Evolutionary conservation across 768 basidiomycete species (phyloP).

Genomic region (Tubosaeta sp.): DNA sequence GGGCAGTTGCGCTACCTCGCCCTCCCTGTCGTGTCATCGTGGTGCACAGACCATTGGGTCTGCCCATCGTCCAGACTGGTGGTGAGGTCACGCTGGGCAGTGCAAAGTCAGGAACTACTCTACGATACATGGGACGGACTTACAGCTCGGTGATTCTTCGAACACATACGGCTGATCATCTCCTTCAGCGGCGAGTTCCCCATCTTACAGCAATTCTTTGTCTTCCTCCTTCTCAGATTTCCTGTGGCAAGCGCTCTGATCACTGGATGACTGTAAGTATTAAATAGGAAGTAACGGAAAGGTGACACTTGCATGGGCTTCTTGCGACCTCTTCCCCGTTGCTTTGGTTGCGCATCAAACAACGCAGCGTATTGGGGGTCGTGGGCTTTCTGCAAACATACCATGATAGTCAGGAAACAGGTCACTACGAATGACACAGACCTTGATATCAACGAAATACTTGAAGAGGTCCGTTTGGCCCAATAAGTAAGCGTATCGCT

Average conservation of each 20-base stretch:
- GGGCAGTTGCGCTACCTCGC: no score
- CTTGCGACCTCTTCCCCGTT: conserved; percentile 81
- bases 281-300: neutral
- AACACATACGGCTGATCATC: conserved; percentile 92
- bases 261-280: conserved; percentile 40
- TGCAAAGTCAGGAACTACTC: conserved; percentile 3
- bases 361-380: conserved; percentile 92
- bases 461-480: conserved; percentile 98
- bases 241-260: conserved; percentile 75
- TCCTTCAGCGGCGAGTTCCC: conserved; percentile 72
- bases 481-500: conserved; percentile 94
- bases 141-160: conserved; percentile 90
- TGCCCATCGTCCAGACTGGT: no score
- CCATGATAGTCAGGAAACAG: neutral
- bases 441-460: conserved; percentile 97
- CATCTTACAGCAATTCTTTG: conserved; percentile 87
- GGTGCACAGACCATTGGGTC: no score
- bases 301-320: conserved; percentile 57
- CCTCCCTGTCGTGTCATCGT: no score
- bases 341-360: conserved; percentile 81
- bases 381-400: conserved; percentile 58
- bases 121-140: conserved; percentile 10
- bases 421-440: conserved; percentile 24
- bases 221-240: conserved; percentile 99
- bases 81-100: no score